These are phyloP conservation scores for Malassezia japonica DNA, from an alignment of 1,284 basidiomycete species.

Conservation along the genomic window DNA sequence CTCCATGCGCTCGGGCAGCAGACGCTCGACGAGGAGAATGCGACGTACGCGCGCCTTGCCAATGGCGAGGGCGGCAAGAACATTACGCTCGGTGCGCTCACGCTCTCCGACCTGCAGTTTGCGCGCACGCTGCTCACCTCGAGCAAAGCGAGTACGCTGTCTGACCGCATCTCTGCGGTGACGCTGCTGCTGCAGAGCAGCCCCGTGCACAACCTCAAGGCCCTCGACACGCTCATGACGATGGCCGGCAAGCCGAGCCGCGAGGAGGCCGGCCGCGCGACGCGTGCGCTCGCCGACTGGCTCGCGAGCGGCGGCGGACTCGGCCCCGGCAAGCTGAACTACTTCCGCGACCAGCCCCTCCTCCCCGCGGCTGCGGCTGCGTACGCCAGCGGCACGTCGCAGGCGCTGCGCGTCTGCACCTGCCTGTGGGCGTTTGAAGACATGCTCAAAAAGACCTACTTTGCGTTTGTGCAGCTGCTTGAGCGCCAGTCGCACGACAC, in stretches of 20 bases:
- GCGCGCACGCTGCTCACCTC: constrained; percentile 38
- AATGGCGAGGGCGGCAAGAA: constrained; percentile 30
- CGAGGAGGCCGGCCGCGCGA: constrained; percentile 79
- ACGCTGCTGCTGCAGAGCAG: constrained; percentile 82
- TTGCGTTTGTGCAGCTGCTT: constrained; percentile 76
- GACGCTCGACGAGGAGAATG: constrained; percentile 30
- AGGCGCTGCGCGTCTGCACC: constrained; percentile 54
- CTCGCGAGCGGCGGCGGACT: constrained; percentile 66
- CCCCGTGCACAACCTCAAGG: constrained; percentile 67
- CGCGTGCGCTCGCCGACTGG: constrained; percentile 90
- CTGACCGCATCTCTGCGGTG: constrained; percentile 83
- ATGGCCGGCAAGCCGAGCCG: constrained; percentile 83
- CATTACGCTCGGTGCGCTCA: constrained; percentile 32
- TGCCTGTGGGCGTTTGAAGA: constrained; percentile 88
- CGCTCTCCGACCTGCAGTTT: constrained; percentile 42
- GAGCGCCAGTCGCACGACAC: constrained; percentile 82
- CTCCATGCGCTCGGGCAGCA: constrained; percentile 30
- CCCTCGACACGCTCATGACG: constrained; percentile 56
- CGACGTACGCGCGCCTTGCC: constrained; percentile 30
- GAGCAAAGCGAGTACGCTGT: constrained; percentile 58
- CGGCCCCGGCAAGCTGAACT: constrained; percentile 62
- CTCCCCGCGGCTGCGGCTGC: constrained; percentile 56
- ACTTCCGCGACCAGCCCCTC: constrained; percentile 74
- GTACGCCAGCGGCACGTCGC: constrained; percentile 21
- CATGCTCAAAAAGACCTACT: constrained; percentile 94